phyloP scores from a whole-genome alignment of 2,329 filamentous ascomycete genomes.

The Dactylonectria estremocensis region DNA sequence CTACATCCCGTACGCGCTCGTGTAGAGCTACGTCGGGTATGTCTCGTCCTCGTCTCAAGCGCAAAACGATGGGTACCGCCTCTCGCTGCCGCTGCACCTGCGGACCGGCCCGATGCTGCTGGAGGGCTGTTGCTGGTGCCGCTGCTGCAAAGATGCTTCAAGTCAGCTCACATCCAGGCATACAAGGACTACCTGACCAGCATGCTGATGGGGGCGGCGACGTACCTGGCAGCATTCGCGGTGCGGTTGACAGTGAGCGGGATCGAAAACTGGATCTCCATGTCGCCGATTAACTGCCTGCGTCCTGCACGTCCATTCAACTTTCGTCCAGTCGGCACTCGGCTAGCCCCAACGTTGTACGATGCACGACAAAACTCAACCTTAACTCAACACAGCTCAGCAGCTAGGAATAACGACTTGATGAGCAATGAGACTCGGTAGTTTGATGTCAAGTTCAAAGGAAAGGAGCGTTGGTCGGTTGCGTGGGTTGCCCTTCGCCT shows the following conservation, averaged over 20 bases:
- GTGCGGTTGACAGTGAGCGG: conserved; percentile 44
- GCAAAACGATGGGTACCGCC: conserved; percentile 56
- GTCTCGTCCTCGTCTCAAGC: conserved; percentile 55
- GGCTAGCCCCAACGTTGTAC: conserved; percentile 2
- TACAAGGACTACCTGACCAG: neutral
- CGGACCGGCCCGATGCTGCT: conserved; percentile 33
- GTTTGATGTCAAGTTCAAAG: neutral
- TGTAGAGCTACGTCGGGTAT: conserved; percentile 57
- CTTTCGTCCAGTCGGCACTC: conserved; percentile 22
- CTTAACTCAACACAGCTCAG: conserved; percentile 3
- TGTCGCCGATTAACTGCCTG: conserved; percentile 32
- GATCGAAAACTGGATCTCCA: conserved; percentile 59
- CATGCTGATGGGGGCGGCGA: conserved; percentile 12
- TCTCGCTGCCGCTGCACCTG: conserved; percentile 37
- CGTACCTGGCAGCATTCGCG: conserved; percentile 46
- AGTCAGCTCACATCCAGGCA: conserved; percentile 23
- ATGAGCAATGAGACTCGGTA: neutral
- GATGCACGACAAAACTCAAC: conserved; percentile 9
- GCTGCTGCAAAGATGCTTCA: conserved; percentile 10
- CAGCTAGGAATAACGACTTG: neutral
- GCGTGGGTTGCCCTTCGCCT: conserved; percentile 39
- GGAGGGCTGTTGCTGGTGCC: conserved; percentile 34
- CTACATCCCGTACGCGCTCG: conserved; percentile 57
- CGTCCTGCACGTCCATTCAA: conserved; percentile 30
- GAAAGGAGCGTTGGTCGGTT: conserved; percentile 6